Evolutionary conservation across 352 stramenopile genomes (phyloP), one percentile per base, ranked within the genome.

Genomic region (Phytopythium sindhum): DNA sequence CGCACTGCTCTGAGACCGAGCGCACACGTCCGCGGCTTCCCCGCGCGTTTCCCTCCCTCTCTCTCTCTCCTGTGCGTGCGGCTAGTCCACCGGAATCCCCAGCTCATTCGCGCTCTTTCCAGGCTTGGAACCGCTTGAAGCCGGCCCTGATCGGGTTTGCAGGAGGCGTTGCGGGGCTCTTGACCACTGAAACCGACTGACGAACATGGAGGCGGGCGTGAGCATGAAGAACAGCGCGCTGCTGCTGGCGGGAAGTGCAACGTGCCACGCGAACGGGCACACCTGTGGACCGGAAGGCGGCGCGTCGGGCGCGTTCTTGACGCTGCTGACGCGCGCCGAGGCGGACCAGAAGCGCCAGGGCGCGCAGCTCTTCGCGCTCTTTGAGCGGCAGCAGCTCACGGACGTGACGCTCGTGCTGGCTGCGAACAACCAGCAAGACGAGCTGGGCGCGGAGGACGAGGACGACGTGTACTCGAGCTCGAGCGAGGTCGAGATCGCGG

Each of bases 341-440:
- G 42, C 60, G 10, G 58, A 39, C 12, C 69, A 80, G 28, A 52
- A 60, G 44, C 65, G 64, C 37, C 78, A 89, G 66, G 78, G 78
- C 23, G 68, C 61, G n/a, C 68, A 73, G 26, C 69, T 93, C 31
- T 70, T 75, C 26, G 63, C 69, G 65, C 77, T 90, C 47, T 84
- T 75, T 35, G 60, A 85, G 55, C 66, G 61, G 0, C 56, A 60
- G 44, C 58, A 86, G 33, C 80, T 93, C 45, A 89, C 80, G 7
- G 81, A 93, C 64, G 84, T 93, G 50, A 69, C 72, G 58, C 72
- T 93, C 15, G 61, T 90, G 26, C 70, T 92, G 44, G 70, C 84
- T 39, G 62, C 65, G 29, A 67, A 83, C 35, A 48, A 71, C 28
- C 26, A 10, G 21, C 11, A 54, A 4, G 63, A 67, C 10, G 23